Percentiles rank a stretch among this genome's conserved stretches.
phyloP scores from a whole-genome alignment of 2,329 filamentous ascomycete genomes.

The Geoglossum cookeanum region DNA sequence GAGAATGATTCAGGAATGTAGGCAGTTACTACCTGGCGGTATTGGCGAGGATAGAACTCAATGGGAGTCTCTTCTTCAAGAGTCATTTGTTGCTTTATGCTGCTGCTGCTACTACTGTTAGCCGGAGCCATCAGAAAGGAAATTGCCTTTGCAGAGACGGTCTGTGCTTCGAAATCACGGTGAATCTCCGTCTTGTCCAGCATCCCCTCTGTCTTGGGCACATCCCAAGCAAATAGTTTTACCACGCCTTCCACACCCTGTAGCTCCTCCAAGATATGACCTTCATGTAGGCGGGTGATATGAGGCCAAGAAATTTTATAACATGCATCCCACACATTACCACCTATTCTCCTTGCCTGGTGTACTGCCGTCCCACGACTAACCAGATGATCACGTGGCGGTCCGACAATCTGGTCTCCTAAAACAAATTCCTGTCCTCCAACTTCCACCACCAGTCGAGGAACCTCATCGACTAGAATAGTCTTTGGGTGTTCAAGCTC shows the following conservation, averaged over 20 bases:
- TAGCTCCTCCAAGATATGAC: background rate
- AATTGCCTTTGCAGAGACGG: background rate
- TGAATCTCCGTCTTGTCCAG: background rate
- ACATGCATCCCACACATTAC: background rate
- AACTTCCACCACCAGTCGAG: background rate
- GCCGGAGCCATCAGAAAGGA: too few species aligned
- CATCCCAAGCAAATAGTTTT: background rate
- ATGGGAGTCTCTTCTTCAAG: background rate
- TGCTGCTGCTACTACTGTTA: too few species aligned
- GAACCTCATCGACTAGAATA: background rate
- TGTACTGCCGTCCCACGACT: background rate
- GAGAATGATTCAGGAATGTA: background rate
- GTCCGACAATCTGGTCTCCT: background rate
- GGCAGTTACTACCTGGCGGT: background rate
- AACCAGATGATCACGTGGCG: background rate
- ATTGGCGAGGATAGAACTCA: background rate
- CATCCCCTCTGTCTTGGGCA: background rate
- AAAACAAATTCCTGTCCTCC: background rate
- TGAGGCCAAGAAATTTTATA: background rate
- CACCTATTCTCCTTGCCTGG: background rate
- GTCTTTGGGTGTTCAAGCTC: background rate
- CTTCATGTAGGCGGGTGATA: background rate
- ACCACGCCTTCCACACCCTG: background rate
- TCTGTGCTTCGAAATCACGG: background rate
- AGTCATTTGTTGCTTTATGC: too few species aligned